phyloP scores from a whole-genome alignment of 441 rosid genomes.

The Geranium incanum region DNA sequence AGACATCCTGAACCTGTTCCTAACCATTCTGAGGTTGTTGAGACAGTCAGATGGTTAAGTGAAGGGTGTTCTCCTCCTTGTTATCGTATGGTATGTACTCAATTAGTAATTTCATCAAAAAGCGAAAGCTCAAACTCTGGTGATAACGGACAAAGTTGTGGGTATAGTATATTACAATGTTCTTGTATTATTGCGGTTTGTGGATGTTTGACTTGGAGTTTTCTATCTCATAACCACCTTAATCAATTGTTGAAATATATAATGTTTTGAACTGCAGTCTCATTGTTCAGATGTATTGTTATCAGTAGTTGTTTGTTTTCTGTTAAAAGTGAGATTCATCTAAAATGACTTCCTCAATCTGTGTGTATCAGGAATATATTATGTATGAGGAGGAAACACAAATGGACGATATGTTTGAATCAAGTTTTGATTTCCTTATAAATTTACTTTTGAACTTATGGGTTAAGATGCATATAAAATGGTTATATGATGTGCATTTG shows the following conservation, averaged over 20 bases:
- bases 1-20: constrained; percentile 81
- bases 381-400: no score
- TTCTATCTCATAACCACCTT: neutral
- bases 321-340: no score
- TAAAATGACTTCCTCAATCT: no score
- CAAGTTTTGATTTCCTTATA: no score
- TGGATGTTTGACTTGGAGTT: neutral
- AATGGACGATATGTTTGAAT: no score
- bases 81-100: neutral
- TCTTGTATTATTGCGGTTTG: neutral
- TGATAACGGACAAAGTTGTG: neutral
- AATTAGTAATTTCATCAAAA: neutral
- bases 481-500: no score
- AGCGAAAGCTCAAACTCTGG: neutral
- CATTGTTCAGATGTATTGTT: no score
- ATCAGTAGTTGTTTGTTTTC: no score
- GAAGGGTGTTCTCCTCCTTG: constrained; percentile 11
- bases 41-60: constrained; percentile 48
- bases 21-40: constrained; percentile 68
- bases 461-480: no score
- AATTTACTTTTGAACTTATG: no score
- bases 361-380: no score
- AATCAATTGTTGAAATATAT: neutral
- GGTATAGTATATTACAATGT: neutral
- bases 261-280: neutral